Conservation (phyloP, 306 rosid species). For the Prunus armeniaca region DNA sequence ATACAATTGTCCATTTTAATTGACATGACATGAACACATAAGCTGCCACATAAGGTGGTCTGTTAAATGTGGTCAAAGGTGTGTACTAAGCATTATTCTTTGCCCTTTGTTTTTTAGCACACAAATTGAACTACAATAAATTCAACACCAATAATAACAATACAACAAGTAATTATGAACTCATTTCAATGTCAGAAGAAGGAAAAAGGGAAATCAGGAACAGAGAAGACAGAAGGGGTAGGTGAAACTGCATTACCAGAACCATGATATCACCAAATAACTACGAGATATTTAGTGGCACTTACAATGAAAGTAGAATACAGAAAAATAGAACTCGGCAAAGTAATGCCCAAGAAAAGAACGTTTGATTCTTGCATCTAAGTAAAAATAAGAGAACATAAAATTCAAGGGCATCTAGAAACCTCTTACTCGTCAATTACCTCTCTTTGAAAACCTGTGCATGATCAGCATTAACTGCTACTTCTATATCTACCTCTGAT, state of each 20-base stretch:
- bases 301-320: neutral
- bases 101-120: neutral
- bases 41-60: no score
- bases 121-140: neutral
- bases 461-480: slow-evolving; percentile 24
- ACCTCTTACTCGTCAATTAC: slow-evolving; percentile 36
- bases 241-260: neutral
- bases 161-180: neutral
- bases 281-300: neutral
- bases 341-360: neutral
- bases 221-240: neutral
- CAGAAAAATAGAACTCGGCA: neutral
- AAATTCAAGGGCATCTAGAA: neutral
- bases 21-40: no score
- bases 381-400: neutral
- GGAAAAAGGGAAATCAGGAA: neutral
- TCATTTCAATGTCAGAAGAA: neutral
- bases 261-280: neutral
- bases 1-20: no score
- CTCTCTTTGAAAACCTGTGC: slow-evolving; percentile 63
- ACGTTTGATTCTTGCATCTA: neutral
- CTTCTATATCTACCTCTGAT: slow-evolving; percentile 56
- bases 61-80: no score
- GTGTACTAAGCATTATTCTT: no score
- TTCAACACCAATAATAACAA: neutral